phyloP scores from a whole-genome alignment of 768 basidiomycete species.

The Russula earlei region DNA sequence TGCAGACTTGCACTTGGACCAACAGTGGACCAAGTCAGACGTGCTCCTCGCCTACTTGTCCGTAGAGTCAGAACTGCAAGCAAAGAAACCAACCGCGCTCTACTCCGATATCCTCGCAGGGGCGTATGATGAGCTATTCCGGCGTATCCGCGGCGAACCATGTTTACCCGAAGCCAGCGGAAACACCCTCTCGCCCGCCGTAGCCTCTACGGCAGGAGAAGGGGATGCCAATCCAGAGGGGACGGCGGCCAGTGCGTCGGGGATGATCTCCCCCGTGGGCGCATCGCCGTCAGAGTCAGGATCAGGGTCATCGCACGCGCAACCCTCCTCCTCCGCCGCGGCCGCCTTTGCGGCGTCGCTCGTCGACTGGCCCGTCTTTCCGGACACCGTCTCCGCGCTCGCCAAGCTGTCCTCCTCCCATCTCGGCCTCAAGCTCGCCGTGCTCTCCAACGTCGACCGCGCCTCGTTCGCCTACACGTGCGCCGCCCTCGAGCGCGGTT shows the following conservation, averaged over 20 bases:
- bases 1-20: conserved; percentile 19
- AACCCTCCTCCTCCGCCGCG: conserved; percentile 27
- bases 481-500: conserved; percentile 32
- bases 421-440: conserved; percentile 48
- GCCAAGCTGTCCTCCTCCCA: conserved; percentile 35
- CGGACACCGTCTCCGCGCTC: conserved; percentile 55
- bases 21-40: conserved; percentile 44
- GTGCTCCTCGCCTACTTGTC: conserved; percentile 41
- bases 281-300: background rate
- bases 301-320: too few species aligned
- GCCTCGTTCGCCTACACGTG: conserved; percentile 54
- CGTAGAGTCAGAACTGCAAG: conserved; percentile 50
- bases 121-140: conserved; percentile 27
- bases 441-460: conserved; percentile 70
- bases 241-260: background rate
- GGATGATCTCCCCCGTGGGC: background rate
- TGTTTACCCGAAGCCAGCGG: background rate
- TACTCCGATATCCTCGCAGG: conserved; percentile 52
- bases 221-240: background rate
- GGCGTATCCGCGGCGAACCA: conserved; percentile 20
- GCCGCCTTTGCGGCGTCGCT: conserved; percentile 53
- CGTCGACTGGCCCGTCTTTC: conserved; percentile 53
- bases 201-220: background rate
- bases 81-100: conserved; percentile 44
- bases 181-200: background rate